Base-by-base conservation (phyloP, 257 asterid genomes). In the Rauvolfia tetraphylla region DNA sequence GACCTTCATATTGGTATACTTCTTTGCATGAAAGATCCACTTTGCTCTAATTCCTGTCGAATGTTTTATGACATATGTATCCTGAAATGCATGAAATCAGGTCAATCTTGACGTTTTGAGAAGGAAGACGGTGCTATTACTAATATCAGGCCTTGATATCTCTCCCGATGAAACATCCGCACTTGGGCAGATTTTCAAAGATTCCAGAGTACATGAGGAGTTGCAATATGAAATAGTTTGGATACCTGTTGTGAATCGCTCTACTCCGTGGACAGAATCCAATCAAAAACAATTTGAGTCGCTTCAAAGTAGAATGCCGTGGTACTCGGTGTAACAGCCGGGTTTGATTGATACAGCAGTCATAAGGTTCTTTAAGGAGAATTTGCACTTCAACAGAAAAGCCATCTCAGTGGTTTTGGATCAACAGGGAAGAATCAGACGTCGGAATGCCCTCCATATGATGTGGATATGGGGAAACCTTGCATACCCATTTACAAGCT, bases 381-480 rank as follows among this genome's bases (percentile, higher is more conserved):
- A 48, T 18, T 73, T 42, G 66, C 46, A 56, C 7, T 78, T 78
- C 66, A 65, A 39, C 4, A 73, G n/a, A 4, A 73, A 73, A 36
- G n/a, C 74, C 14, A 78, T 72, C 14, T 51, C 72, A 10, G 81
- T 63, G 7, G 81, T 72, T 23, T 6, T 78, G 33, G 74, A 78
- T 11, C 68, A 51, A 6, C 61, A 27, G 15, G 82, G 78, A 31
- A 73, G 66, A 33, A 23, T 79, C 7, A 71, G 34, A 22, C 1
- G 36, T 23, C 69, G 34, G 3, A 79, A 79, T 66, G 82, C 82
- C 17, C 22, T 79, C 53, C 82, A 66, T 36, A 73, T 73, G 82
- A 11, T 79, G 27, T 79, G 78, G 78, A 79, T 73, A 49, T 79
- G 82, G 78, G 54, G 75, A 63, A 49, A 5, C 42, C 0, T 15